Base-by-base conservation (phyloP, 495 filamentous ascomycete genomes). In the Bacidia gigantensis region DNA sequence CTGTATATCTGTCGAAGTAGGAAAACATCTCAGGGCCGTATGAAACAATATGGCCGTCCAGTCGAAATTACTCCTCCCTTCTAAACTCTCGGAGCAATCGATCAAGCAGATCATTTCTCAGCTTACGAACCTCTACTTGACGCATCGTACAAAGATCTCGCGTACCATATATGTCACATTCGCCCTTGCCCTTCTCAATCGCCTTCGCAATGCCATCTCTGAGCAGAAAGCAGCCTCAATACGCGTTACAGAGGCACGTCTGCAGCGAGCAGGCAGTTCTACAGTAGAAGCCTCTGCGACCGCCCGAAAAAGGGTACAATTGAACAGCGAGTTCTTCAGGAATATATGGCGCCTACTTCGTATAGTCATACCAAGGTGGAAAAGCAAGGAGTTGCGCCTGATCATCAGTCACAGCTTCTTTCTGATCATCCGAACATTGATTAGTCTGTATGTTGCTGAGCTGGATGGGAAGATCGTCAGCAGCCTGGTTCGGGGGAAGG, bases 281-380 rank as follows among this genome's bases (percentile, higher is more conserved):
- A 39, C 26, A 35, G 53, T 52, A 60, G 67, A 58, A 25, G 60
- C 61, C 17, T 60, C 67, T 43, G 59, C 63, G 26, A 69, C 70
- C 57, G 74, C 74, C 56, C 78, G 77, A 62, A 90, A 88, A 71
- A 88, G 86, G 68, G 87, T 95, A 17, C 92, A 93, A 69, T 70
- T 98, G 45, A 95, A 98, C 60, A 76, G 86, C 50, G 92, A 97
- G 64, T 98, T 98, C 73, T 93, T 98, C 70, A 80, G 80, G 62
- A 86, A 84, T 54, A 64, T 98, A 58, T 71, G 89, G 55, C 74
- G 81, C 26, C 65, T 98, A 59, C 65, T 96, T 58, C 80, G 73
- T 63, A 94, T 98, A 57, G 87, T 90, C 12, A 81, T 98, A 45
- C 93, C 92, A 0, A 83, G 89, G 40, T 90, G 85, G 77, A 74